Base-by-base conservation (phyloP, 2,329 filamentous ascomycete genomes). In the Xenoacremonium recifei region DNA sequence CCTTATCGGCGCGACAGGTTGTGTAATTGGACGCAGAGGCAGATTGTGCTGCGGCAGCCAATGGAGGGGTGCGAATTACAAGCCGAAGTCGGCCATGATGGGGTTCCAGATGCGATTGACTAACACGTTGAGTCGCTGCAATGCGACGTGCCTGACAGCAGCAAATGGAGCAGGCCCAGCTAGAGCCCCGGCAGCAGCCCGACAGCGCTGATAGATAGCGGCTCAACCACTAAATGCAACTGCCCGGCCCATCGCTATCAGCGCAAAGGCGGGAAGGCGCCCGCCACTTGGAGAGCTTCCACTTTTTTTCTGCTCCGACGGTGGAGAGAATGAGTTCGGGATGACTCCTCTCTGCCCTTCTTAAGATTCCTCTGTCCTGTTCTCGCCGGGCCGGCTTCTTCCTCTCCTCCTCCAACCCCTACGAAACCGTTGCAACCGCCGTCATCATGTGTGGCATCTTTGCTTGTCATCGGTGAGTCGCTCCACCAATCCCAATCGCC, bases 401-500 rank as follows among this genome's bases (percentile, higher is more conserved):
- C 23, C 36, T 45, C 35, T 47, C 20, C 34, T 44, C 36, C 37
- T 10, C 34, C 35, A 33, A 38, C 33, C n/a, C n/a, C n/a, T n/a
- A n/a, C n/a, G n/a, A n/a, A n/a, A n/a, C n/a, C n/a, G n/a, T n/a
- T n/a, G n/a, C n/a, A n/a, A n/a, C n/a, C n/a, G n/a, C 61, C 59
- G 66, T 63, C 76, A 86, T 67, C 60, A 96, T 96, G 90, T 96
- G 90, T 85, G 90, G 90, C 70, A 95, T 96, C 64, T 96, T 96
- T 70, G 91, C 89, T 61, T 96, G 91, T 73, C 89, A 96, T 72
- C 77, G 80, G 90, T 95, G 73, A 67, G 83, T 77, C 29, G n/a
- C n/a, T n/a, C n/a, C n/a, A n/a, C n/a, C n/a, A n/a, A n/a, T n/a
- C n/a, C n/a, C n/a, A n/a, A n/a, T n/a, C n/a, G n/a, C 35, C 25